Conservation (phyloP, 768 basidiomycete genomes). For the Tricholoma flavovirens region DNA sequence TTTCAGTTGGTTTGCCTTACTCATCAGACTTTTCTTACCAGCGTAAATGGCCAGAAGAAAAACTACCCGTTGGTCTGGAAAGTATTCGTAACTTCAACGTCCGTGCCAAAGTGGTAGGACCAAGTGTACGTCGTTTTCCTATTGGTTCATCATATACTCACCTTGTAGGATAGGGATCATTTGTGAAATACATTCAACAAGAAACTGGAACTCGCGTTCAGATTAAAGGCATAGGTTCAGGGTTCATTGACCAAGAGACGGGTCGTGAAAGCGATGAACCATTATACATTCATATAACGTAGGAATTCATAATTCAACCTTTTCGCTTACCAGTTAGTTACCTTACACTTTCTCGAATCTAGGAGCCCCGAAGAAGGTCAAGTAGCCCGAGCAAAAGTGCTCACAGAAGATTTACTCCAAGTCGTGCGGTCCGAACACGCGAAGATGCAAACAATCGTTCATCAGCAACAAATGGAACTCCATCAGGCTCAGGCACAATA, state of each 20-base stretch:
- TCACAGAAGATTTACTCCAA: slow-evolving; percentile 77
- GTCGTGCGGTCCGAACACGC: slow-evolving; percentile 85
- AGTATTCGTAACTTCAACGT: slow-evolving; percentile 96
- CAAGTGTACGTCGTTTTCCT: slow-evolving; percentile 51
- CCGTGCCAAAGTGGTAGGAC: slow-evolving; percentile 95
- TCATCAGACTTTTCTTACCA: slow-evolving; percentile 21
- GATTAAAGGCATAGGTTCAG: slow-evolving; percentile 92
- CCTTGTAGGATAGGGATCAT: slow-evolving; percentile 60
- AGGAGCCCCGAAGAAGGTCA: slow-evolving; percentile 76
- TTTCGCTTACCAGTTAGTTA: slow-evolving; percentile 40
- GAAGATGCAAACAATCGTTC: slow-evolving; percentile 60
- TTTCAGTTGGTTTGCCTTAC: neutral
- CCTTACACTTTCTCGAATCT: neutral
- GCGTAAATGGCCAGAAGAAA: slow-evolving; percentile 99
- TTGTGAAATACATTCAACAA: slow-evolving; percentile 97
- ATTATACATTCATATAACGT: slow-evolving; percentile 92
- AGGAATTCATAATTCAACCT: slow-evolving; percentile 14
- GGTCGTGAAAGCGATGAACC: slow-evolving; percentile 79
- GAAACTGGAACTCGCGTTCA: slow-evolving; percentile 96
- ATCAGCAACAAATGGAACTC: slow-evolving; percentile 78
- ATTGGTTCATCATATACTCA: neutral
- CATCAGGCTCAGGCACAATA: slow-evolving; percentile 79
- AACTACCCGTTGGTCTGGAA: slow-evolving; percentile 83
- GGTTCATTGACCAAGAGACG: slow-evolving; percentile 89
- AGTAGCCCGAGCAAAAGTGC: slow-evolving; percentile 71